Base-by-base conservation (phyloP, 164 flowering plant genomes). In the Tinospora cordifolia region DNA sequence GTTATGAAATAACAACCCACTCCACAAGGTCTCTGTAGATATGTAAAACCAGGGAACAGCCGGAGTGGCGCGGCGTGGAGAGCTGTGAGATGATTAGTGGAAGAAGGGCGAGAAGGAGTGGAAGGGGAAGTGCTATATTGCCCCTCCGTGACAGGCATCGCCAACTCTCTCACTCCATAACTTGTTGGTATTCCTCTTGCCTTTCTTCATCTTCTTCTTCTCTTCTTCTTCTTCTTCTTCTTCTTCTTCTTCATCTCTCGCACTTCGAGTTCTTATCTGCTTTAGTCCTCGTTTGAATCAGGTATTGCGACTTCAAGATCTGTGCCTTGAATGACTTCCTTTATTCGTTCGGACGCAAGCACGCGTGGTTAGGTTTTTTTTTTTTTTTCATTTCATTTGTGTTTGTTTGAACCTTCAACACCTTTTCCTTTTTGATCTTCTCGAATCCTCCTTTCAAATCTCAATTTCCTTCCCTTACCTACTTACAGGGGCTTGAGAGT, bases 281-380 rank as follows among this genome's bases (percentile, higher is more conserved):
- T n/a, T n/a, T n/a, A n/a, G n/a, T n/a, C n/a, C n/a, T n/a, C n/a
- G n/a, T n/a, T n/a, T n/a, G n/a, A n/a, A n/a, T n/a, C 69, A 81
- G 84, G 78, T 88, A 85, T 76, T 86, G 88, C 60, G 92, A 88
- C 71, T 74, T 75, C 74, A 86, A 84, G 75, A 75, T 82, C 66
- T 65, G 51, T 10, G 69, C 79, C 14, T 70, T 88, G 26, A 85
- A 86, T 62, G 76, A 76, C 8, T 75, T 83, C 2, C 65, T 88
- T 12, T 83, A 72, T 67, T 81, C 69, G 36, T 74, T 88, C 17
- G 92, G 92, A 7, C 79, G 77, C 30, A 77, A 75, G 25, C 73
- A 83, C 66, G 68, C 83, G 59, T 69, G 82, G 80, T 81, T 26
- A 51, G 46, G 46, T 8, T 41, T 41, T 41, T 12, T 41, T 41